Evolutionary conservation across 148 eudicot genomes (phyloP).

Genomic region (Persicaria tinctoria): DNA sequence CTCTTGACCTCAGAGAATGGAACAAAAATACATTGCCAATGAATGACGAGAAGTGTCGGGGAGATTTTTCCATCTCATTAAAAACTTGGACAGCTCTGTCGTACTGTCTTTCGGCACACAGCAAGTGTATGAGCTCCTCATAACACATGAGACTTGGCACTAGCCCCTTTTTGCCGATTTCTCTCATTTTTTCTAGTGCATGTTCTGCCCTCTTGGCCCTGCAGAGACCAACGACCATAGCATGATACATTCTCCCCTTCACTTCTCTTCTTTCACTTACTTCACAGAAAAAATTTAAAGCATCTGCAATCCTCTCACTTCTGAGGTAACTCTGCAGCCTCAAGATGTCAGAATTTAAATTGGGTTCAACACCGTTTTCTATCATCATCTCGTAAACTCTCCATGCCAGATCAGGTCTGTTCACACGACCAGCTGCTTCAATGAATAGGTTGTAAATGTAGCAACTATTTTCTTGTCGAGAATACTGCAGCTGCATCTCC

Average conservation of each 20-base stretch:
- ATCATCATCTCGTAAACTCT: conserved; percentile 52
- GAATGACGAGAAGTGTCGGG: conserved; percentile 53
- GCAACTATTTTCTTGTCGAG: conserved; percentile 25
- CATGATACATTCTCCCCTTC: conserved; percentile 33
- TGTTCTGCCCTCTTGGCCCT: conserved; percentile 33
- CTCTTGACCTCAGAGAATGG: conserved; percentile 34
- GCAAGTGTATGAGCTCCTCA: conserved; percentile 54
- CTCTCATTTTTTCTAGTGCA: conserved; percentile 34
- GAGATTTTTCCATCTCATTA: conserved; percentile 41
- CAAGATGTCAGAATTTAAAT: conserved; percentile 33
- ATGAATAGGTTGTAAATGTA: conserved; percentile 47
- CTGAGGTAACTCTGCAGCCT: conserved; percentile 55
- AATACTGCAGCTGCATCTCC: conserved; percentile 53
- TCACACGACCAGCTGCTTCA: conserved; percentile 66
- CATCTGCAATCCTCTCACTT: conserved; percentile 43
- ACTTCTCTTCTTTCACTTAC: conserved; percentile 29
- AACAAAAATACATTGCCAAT: conserved; percentile 57
- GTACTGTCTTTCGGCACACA: conserved; percentile 30
- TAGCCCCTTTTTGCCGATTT: conserved; percentile 24
- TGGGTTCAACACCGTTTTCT: conserved; percentile 32
- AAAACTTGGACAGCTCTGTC: conserved; percentile 33
- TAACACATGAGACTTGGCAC: conserved; percentile 45
- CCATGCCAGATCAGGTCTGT: conserved; percentile 55
- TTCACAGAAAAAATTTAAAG: conserved; percentile 39
- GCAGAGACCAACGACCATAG: conserved; percentile 69